These are phyloP conservation scores for Potentilla sterilis DNA, from an alignment of 306 rosid species.

Conservation along the genomic window DNA sequence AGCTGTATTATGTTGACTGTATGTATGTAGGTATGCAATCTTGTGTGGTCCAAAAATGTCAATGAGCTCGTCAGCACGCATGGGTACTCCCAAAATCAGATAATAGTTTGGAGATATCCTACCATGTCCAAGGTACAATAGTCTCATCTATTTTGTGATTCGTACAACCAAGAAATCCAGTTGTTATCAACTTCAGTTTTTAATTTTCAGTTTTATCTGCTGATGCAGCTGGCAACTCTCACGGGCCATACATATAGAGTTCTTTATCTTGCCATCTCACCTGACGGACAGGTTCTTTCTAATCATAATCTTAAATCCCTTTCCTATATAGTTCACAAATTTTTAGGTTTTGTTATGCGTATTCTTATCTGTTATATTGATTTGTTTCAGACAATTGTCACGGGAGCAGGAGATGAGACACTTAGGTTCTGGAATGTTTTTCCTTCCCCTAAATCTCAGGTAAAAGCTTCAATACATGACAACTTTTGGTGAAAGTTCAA, in stretches of 20 bases:
- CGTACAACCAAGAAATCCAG: neutral
- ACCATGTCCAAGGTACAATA: conserved; percentile 88
- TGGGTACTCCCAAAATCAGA: conserved; percentile 97
- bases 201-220: conserved; percentile 25
- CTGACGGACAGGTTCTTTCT: conserved; percentile 85
- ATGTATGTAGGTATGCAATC: conserved; percentile 85
- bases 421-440: conserved; percentile 97
- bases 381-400: conserved; percentile 83
- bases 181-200: neutral
- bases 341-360: neutral
- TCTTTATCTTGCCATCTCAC: conserved; percentile 96
- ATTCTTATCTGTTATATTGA: conserved; percentile 18
- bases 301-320: neutral
- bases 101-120: conserved; percentile 98
- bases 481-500: neutral
- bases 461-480: conserved; percentile 32
- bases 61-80: conserved; percentile 98
- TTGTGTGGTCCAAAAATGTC: conserved; percentile 98
- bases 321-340: neutral
- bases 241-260: conserved; percentile 94
- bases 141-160: neutral
- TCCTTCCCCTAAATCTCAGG: conserved; percentile 98
- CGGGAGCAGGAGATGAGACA: conserved; percentile 99
- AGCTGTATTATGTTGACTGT: conserved; percentile 22
- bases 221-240: conserved; percentile 78